A percentile compares a stretch with the other conserved stretches of the same genome.
Evolutionary conservation across 2,329 filamentous ascomycete species (phyloP).

Genomic region (Colletotrichum musae): DNA sequence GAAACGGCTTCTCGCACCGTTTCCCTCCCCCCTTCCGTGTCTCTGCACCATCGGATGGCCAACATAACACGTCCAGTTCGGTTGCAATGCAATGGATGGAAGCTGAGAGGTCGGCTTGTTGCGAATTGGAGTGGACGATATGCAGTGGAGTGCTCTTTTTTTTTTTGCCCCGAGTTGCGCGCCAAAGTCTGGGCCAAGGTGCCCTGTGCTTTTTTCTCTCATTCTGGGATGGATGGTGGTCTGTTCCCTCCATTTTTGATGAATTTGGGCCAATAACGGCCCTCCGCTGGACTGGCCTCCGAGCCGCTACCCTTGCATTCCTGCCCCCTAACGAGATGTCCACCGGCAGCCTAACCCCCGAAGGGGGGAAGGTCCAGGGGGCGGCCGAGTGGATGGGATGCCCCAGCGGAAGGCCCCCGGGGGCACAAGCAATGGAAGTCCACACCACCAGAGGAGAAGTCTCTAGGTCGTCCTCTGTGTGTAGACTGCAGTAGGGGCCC

Average conservation of each 20-base stretch:
- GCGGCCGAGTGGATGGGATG: background rate
- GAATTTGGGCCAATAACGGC: constrained; percentile 19
- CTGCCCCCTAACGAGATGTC: background rate
- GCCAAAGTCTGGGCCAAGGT: background rate
- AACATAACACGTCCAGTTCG: background rate
- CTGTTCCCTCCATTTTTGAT: constrained; percentile 14
- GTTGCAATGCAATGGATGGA: background rate
- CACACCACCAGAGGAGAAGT: no score
- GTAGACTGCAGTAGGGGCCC: no score
- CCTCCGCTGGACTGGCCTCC: constrained; percentile 8
- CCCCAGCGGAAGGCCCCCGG: background rate
- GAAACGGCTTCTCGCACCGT: constrained; percentile 17
- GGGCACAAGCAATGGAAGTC: background rate
- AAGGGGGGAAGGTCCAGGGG: constrained; percentile 11
- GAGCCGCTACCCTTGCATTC: constrained; percentile 7
- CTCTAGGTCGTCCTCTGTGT: no score
- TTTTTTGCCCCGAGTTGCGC: no score
- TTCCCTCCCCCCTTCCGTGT: no score
- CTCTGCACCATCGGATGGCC: background rate
- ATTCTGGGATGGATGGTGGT: constrained; percentile 26
- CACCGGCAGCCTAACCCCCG: constrained; percentile 5
- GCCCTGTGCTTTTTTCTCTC: background rate
- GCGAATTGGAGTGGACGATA: no score
- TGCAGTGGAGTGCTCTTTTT: no score
- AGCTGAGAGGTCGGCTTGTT: background rate